These are phyloP conservation scores for Pichia nakasei DNA, from an alignment of 805 yeast genomes.

Conservation along the genomic window DNA sequence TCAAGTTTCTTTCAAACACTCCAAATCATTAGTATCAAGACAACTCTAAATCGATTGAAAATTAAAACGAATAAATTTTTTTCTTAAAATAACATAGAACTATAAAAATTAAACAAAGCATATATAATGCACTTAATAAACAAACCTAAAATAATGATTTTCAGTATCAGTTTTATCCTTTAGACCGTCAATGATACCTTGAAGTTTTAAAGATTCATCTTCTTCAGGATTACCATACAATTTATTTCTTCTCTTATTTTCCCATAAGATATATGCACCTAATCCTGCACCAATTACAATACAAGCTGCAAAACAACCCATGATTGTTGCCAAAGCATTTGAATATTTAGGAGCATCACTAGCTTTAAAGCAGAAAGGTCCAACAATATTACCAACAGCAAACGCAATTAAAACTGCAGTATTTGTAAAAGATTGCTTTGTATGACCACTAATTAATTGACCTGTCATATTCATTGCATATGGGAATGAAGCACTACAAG, in stretches of 20 bases:
- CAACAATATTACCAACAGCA: conserved; percentile 39
- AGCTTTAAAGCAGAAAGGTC: conserved; percentile 45
- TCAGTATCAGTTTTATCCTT: conserved; percentile 24
- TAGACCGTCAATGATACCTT: conserved; percentile 26
- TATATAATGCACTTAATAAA: neutral
- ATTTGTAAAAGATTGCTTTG: conserved; percentile 40
- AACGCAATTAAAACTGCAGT: conserved; percentile 37
- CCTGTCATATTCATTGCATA: conserved; percentile 22
- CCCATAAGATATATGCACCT: conserved; percentile 24
- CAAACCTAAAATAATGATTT: conserved; percentile 21
- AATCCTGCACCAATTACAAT: conserved; percentile 23
- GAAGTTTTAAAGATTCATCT: conserved; percentile 19
- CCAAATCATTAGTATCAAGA: too few relatives aligned
- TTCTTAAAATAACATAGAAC: too few relatives aligned
- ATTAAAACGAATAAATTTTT: too few relatives aligned
- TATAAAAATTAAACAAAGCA: neutral
- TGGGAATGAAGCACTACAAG: conserved; percentile 26
- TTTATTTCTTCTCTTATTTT: conserved; percentile 35
- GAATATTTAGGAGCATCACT: conserved; percentile 37
- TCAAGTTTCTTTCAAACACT: too few relatives aligned
- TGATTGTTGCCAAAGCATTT: conserved; percentile 30
- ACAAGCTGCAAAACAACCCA: conserved; percentile 32
- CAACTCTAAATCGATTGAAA: too few relatives aligned
- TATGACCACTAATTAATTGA: conserved; percentile 39
- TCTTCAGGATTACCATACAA: conserved; percentile 20